Evolutionary conservation across 2,329 filamentous ascomycete genomes (phyloP).

Genomic region (Cucurbitaria berberidis): DNA sequence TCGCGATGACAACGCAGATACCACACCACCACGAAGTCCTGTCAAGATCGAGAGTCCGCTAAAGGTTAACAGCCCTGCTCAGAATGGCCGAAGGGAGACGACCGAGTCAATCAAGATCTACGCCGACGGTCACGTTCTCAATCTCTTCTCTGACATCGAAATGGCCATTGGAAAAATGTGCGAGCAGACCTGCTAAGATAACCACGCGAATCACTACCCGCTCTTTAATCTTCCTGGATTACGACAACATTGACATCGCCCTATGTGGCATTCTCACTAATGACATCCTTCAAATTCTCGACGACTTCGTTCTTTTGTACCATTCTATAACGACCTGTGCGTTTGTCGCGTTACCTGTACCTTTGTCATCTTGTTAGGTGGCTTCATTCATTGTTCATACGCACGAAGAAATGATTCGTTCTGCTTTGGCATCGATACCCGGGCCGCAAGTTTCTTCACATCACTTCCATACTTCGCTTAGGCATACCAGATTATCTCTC

Average conservation of each 20-base stretch:
- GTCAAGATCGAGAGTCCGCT: conserved; percentile 48
- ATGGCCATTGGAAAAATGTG: conserved; percentile 52
- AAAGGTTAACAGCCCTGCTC: conserved; percentile 45
- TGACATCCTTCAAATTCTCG: conserved; percentile 11
- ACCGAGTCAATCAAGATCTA: conserved; percentile 53
- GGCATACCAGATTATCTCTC: conserved; percentile 17
- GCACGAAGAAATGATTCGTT: conserved; percentile 15
- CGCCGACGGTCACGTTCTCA: conserved; percentile 51
- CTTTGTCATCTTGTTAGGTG: conserved; percentile 15
- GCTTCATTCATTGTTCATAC: conserved; percentile 16
- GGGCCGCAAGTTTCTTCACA: conserved; percentile 12
- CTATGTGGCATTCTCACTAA: conserved; percentile 31
- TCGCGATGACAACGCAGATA: conserved; percentile 36
- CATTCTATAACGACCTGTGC: conserved; percentile 37
- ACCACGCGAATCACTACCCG: conserved; percentile 11
- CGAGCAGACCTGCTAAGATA: conserved; percentile 46
- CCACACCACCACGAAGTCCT: conserved; percentile 49
- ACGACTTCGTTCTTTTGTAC: conserved; percentile 27
- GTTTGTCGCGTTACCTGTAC: conserved; percentile 19
- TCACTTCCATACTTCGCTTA: conserved; percentile 25
- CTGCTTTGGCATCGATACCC: conserved; percentile 38
- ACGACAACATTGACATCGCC: conserved; percentile 17
- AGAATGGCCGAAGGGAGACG: conserved; percentile 43
- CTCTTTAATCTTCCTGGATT: conserved; percentile 7
- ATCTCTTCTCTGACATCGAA: conserved; percentile 51